Base-by-base conservation (phyloP, 192 early-diverging fungal genomes). In the Umbelopsis ramanniana region DNA sequence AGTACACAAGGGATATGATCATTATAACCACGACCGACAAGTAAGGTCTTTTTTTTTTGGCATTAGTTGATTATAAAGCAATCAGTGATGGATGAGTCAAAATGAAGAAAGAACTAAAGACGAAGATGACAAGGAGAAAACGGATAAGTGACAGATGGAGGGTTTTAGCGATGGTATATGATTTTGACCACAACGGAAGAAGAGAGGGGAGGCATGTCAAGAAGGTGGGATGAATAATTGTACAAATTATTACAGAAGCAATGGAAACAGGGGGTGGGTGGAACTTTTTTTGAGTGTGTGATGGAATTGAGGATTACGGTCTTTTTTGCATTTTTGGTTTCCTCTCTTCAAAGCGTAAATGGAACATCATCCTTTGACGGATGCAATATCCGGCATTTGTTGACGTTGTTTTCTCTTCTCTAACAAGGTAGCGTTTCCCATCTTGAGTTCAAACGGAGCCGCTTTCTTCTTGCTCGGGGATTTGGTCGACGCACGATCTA, bases 381-480 rank as follows among this genome's bases (percentile, higher is more conserved):
- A 12, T 37, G 57, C 29, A 1, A 33, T 12, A 63, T 63, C 33
- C 1, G 57, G 57, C 19, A 63, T 17, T 33, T 63, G 57, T 43
- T 72, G 43, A 1, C 69, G 38, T 38, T 75, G 71, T 35, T 55
- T 66, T 26, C 75, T 60, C 54, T 46, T 52, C 68, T 76, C 75
- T 17, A 76, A 38, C 47, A 76, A 54, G 22, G 75, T 76, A 23
- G 75, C 69, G 17, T 57, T 67, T 52, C 66, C 75, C 33, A 76
- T 71, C 6, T 76, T 72, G 38, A 76, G 53, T 55, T 76, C 75
- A 60, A 76, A 76, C n/a, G 57, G 57, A 37, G 33, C 40, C 0
- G 40, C 40, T 43, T 43, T 29, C 57, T 63, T 63, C 33, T 63
- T 63, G 26, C 15, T 37, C 0, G 29, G 10, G 15, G 26, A 37